These are phyloP conservation scores for Trypanosoma vivax DNA, from an alignment of 208 protist genomes.

Conservation along the genomic window DNA sequence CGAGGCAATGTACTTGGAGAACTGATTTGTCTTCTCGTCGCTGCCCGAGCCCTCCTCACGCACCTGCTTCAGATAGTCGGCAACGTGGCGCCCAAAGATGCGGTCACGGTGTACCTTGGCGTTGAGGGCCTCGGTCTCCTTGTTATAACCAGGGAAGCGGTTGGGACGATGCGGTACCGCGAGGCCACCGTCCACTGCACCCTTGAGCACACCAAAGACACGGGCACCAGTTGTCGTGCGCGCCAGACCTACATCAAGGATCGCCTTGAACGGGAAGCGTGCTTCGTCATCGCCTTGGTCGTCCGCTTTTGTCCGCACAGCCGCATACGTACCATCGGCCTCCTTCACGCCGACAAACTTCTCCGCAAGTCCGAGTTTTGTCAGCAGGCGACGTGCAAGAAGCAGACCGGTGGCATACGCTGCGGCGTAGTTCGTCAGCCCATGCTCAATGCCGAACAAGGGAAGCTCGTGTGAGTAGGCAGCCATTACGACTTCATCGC, in stretches of 20 bases:
- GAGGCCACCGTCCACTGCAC: constrained; percentile 97
- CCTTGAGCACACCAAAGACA: constrained; percentile 94
- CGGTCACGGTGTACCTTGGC: constrained; percentile 89
- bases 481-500: constrained; percentile 91
- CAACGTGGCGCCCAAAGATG: constrained; percentile 98
- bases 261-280: constrained; percentile 94
- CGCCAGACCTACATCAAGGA: constrained; percentile 96
- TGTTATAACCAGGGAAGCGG: constrained; percentile 95
- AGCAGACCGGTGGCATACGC: constrained; percentile 97
- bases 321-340: constrained; percentile 77
- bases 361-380: constrained; percentile 92
- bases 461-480: constrained; percentile 98
- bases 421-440: constrained; percentile 98
- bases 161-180: constrained; percentile 95
- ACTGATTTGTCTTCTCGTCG: constrained; percentile 91
- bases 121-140: constrained; percentile 84
- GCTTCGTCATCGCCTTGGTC: constrained; percentile 81
- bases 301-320: constrained; percentile 69
- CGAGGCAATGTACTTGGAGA: constrained; percentile 92
- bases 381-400: constrained; percentile 94
- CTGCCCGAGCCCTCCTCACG: constrained; percentile 88
- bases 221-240: constrained; percentile 95
- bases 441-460: constrained; percentile 93
- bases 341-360: constrained; percentile 93
- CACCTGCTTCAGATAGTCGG: constrained; percentile 97